Evolutionary conservation across 768 basidiomycete species (phyloP).

Genomic region (Suillus alpinus): DNA sequence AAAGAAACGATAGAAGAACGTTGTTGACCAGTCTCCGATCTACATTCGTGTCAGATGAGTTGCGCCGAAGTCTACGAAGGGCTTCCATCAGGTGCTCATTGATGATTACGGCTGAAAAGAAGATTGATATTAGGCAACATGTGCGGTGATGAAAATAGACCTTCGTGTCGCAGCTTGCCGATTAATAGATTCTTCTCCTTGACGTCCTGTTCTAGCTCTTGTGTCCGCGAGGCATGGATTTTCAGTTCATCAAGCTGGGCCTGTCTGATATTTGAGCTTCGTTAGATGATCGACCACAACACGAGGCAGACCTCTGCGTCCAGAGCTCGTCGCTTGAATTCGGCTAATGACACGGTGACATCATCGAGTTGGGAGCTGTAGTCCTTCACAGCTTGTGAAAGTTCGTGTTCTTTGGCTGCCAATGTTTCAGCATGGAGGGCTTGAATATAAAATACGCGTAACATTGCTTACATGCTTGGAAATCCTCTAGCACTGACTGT

Average conservation of each 20-base stretch:
- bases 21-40: slow-evolving; percentile 94
- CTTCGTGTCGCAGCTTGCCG: slow-evolving; percentile 94
- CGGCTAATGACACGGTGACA: slow-evolving; percentile 76
- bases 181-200: slow-evolving; percentile 95
- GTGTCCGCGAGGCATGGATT: slow-evolving; percentile 61
- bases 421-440: neutral
- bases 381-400: slow-evolving; percentile 80
- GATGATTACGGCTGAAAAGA: slow-evolving; percentile 79
- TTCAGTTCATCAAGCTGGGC: slow-evolving; percentile 73
- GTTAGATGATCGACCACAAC: neutral
- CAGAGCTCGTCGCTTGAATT: slow-evolving; percentile 84
- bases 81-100: slow-evolving; percentile 99
- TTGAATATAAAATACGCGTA: neutral
- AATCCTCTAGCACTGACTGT: slow-evolving; percentile 92
- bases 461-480: slow-evolving; percentile 74
- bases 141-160: slow-evolving; percentile 38
- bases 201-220: slow-evolving; percentile 81
- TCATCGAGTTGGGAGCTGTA: slow-evolving; percentile 72
- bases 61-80: slow-evolving; percentile 86
- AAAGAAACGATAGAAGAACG: slow-evolving; percentile 85
- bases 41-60: slow-evolving; percentile 82
- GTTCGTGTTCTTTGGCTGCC: slow-evolving; percentile 86
- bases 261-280: slow-evolving; percentile 34
- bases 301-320: slow-evolving; percentile 69
- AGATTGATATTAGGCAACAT: slow-evolving; percentile 4